Conservation (phyloP, 2,329 filamentous ascomycete genomes). For the Tympanopsis confertula region DNA sequence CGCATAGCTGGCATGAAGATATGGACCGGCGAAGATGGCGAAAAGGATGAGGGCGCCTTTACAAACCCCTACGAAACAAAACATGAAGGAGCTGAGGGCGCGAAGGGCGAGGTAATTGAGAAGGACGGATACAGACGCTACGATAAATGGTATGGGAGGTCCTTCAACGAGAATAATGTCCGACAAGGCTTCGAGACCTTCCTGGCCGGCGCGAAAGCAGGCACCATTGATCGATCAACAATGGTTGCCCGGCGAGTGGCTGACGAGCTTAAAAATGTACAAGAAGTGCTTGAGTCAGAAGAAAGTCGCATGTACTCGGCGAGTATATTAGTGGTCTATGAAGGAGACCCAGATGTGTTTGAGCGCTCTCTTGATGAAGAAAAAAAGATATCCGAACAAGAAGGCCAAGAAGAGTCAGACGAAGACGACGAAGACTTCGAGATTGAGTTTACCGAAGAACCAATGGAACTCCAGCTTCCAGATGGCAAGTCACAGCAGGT, state of each 20-base stretch:
- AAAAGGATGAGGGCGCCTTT: slow-evolving; percentile 1
- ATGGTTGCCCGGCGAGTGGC: slow-evolving; percentile 24
- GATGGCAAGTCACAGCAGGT: neutral
- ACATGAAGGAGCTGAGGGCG: slow-evolving; percentile 7
- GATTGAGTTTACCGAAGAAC: neutral
- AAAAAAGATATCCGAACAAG: slow-evolving; percentile 15
- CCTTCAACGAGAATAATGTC: slow-evolving; percentile 41
- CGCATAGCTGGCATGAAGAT: slow-evolving; percentile 56
- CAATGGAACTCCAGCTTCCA: neutral
- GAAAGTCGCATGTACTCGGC: slow-evolving; percentile 60
- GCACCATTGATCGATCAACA: slow-evolving; percentile 24
- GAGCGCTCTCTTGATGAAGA: slow-evolving; percentile 31
- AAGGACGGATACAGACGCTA: slow-evolving; percentile 43
- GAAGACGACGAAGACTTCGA: slow-evolving; percentile 13
- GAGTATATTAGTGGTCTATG: slow-evolving; percentile 54
- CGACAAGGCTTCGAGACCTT: slow-evolving; percentile 45
- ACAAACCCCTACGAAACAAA: slow-evolving; percentile 18
- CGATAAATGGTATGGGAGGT: slow-evolving; percentile 55
- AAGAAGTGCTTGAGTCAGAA: slow-evolving; percentile 42
- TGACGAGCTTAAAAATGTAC: slow-evolving; percentile 40
- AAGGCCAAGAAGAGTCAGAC: slow-evolving; percentile 12
- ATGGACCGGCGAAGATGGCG: slow-evolving; percentile 26
- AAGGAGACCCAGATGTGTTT: slow-evolving; percentile 46
- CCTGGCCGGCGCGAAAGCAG: slow-evolving; percentile 27
- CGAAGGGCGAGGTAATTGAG: slow-evolving; percentile 25